A percentile compares a stretch with the other conserved stretches of the same genome.
Conservation (phyloP, 768 basidiomycete genomes). For the Pisolithus sp. region DNA sequence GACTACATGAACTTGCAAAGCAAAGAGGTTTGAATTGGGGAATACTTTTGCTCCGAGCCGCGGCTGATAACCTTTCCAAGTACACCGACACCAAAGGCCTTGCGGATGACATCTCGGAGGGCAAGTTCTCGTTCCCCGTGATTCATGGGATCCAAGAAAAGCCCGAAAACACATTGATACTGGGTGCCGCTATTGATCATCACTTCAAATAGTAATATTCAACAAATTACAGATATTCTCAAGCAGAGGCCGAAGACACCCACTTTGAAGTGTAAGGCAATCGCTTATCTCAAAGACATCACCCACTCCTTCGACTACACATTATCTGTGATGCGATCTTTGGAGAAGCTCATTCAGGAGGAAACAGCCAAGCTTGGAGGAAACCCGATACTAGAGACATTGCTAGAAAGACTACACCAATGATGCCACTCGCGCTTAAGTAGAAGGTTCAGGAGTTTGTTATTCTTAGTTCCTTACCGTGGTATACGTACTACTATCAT, state of each 20-base stretch:
- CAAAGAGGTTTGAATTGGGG: conserved; percentile 42
- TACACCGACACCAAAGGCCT: conserved; percentile 79
- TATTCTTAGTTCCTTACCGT: not conserved
- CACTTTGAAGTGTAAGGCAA: conserved; percentile 69
- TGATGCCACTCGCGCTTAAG: not conserved
- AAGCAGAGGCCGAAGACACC: conserved; percentile 79
- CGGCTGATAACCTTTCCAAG: conserved; percentile 30
- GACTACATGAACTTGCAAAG: conserved; percentile 91
- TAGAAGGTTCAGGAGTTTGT: not conserved
- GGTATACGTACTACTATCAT: too few species aligned
- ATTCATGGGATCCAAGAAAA: conserved; percentile 84
- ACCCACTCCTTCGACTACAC: conserved; percentile 85
- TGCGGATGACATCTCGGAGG: conserved; percentile 88
- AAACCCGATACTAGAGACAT: conserved; percentile 49
- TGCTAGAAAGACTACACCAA: conserved; percentile 43
- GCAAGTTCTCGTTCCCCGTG: conserved; percentile 92
- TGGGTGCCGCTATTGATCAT: conserved; percentile 48
- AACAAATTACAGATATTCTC: conserved; percentile 58
- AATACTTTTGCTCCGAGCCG: not conserved
- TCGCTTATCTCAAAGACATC: conserved; percentile 61
- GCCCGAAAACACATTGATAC: conserved; percentile 62
- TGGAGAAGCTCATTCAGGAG: conserved; percentile 31
- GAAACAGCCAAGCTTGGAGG: conserved; percentile 73
- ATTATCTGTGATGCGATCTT: conserved; percentile 38
- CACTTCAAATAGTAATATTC: not conserved